Evolutionary conservation across 1,284 basidiomycete genomes (phyloP).

Genomic region (Singerocomus inundabilis): DNA sequence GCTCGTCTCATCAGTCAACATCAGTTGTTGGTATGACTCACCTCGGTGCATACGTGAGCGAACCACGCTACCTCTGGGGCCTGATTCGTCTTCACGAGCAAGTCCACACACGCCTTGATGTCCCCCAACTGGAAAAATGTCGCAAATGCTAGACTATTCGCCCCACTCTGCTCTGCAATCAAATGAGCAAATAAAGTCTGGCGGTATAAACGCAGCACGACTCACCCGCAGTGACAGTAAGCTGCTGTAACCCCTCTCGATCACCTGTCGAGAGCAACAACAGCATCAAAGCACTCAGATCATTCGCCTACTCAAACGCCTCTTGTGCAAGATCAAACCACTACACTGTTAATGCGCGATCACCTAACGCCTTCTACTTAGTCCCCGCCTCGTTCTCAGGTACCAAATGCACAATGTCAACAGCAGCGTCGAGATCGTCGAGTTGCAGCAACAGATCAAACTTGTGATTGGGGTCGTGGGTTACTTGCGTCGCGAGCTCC

Average conservation of each 20-base stretch:
- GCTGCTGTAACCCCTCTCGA: conserved; percentile 61
- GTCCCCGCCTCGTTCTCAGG: conserved; percentile 81
- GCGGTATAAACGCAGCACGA: background rate
- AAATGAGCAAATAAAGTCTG: background rate
- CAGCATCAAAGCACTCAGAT: conserved; percentile 85
- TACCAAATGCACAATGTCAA: conserved; percentile 72
- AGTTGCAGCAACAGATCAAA: conserved; percentile 92
- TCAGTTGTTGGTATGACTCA: conserved; percentile 29
- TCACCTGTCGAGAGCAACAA: conserved; percentile 84
- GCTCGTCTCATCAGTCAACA: background rate
- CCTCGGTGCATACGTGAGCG: conserved; percentile 90
- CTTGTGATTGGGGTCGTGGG: conserved; percentile 92
- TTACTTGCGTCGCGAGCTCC: conserved; percentile 88
- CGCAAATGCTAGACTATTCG: conserved; percentile 92
- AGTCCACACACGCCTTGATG: conserved; percentile 74
- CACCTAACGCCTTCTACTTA: conserved; percentile 96
- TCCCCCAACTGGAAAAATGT: too few species aligned
- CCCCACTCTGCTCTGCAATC: conserved; percentile 68
- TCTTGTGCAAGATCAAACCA: conserved; percentile 91
- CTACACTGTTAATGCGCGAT: conserved; percentile 91
- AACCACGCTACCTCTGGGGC: conserved; percentile 93
- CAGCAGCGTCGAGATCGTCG: conserved; percentile 91
- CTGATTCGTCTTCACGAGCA: conserved; percentile 82
- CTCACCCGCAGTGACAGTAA: conserved; percentile 72
- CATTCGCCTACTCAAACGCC: conserved; percentile 83